These are phyloP conservation scores for Babesia ovata DNA, from an alignment of 169 alveolate species.

Conservation along the genomic window DNA sequence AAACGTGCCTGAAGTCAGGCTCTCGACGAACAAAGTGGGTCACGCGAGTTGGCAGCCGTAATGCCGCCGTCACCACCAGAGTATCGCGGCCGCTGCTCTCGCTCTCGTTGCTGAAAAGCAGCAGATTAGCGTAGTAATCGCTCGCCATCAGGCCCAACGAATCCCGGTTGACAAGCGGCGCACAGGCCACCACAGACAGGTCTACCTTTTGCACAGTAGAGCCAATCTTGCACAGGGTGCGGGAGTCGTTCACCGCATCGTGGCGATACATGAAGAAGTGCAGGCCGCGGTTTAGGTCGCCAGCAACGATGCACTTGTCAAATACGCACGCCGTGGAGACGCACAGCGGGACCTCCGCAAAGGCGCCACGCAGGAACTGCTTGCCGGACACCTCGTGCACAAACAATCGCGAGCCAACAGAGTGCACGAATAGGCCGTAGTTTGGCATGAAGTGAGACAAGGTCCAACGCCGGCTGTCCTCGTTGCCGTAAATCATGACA, in stretches of 20 bases:
- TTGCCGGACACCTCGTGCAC: conserved; percentile 60
- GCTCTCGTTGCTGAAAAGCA: conserved; percentile 31
- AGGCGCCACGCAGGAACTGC: conserved; percentile 67
- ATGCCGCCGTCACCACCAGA: conserved; percentile 25
- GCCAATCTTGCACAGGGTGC: conserved; percentile 43
- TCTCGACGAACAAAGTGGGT: conserved; percentile 52
- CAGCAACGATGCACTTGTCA: conserved; percentile 57
- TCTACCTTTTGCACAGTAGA: conserved; percentile 50
- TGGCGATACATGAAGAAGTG: conserved; percentile 64
- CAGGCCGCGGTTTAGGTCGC: conserved; percentile 58
- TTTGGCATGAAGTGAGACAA: conserved; percentile 35
- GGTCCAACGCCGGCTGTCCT: conserved; percentile 35
- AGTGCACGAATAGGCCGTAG: conserved; percentile 49
- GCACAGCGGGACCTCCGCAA: conserved; percentile 56
- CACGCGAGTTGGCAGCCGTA: conserved; percentile 40
- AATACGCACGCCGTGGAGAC: conserved; percentile 57
- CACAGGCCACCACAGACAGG: conserved; percentile 53
- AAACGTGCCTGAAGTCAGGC: conserved; percentile 3
- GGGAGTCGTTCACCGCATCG: conserved; percentile 48
- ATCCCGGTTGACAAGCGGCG: conserved; percentile 48
- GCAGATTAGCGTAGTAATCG: conserved; percentile 43
- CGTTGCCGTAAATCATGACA: conserved; percentile 23
- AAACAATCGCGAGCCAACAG: conserved; percentile 60
- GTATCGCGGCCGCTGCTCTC: conserved; percentile 33
- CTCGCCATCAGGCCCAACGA: conserved; percentile 39